Evolutionary conservation across 73 alveolate genomes (phyloP), one percentile per base, ranked within the genome.

Genomic region (Paramecium pentaurelia): DNA sequence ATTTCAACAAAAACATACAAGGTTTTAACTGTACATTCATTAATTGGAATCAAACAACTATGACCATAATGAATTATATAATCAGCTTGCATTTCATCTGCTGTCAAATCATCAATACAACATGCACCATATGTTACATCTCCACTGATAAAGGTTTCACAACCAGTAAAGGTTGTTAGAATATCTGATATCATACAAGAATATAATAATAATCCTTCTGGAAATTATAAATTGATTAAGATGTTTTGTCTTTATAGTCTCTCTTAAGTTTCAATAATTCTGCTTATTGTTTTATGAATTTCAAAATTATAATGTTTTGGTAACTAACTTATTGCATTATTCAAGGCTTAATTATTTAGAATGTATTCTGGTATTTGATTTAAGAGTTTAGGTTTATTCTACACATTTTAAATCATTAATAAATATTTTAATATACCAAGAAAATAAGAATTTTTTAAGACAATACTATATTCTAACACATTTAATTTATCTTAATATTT

Each of bases 61-160:
- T 98, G 99, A 45, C 94, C 99, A 95, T 99, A 99, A 95, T 99
- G 99, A 32, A 99, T 97, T 93, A 99, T 92, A 83, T 98, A 98
- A 87, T 99, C 99, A 90, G 97, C 95, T 20, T 96, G 98, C 88
- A 98, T 92, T 36, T 97, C 99, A 58, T 93, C 93, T 28, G 99
- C 98, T 4, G 98, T 99, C 51, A 98, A 93, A 94, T 99, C 99
- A 93, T 98, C 99, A 30, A 99, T 96, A 92, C 99, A 99, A 91
- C 99, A 99, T 12, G 99, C 99, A 7, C 99, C 99, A 94, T 98
- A 99, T 8, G 99, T 98, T 0, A 98, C 99, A 91, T 99, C 99
- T 7, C 99, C 99, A 94, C 98, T 92, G 37, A 99, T 98, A 58
- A 98, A 58, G 86, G 93, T 85, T 93, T 95, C 93, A 54, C 96